Base-by-base conservation (phyloP, 2,329 filamentous ascomycete species). In the Sclerotinia spermophila region DNA sequence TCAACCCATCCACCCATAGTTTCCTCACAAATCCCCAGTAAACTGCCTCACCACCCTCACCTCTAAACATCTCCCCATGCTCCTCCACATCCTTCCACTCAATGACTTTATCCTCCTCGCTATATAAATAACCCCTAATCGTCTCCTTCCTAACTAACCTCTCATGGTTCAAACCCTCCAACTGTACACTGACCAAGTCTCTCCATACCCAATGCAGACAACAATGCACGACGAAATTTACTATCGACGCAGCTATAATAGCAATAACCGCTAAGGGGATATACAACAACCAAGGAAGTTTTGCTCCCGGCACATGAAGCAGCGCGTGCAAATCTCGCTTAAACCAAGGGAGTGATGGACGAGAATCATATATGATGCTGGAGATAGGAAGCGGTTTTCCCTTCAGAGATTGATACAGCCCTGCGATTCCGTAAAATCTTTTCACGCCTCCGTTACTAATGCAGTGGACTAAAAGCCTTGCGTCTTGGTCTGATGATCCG, bases 371-470 rank as follows among this genome's bases (percentile, higher is more conserved):
- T 30, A 78, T 60, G 33, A 73, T 62, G 1, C 70, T 64, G 62
- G 70, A 70, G 2, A 69, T 70, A 5, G 73, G 73, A 11, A 77
- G 66, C 3, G 74, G 65, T 5, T 69, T 71, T 2, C 73, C 73
- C 2, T 73, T 75, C 8, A 53, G 15, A 2, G 68, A 60, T 7
- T 65, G 59, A 60, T 75, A 77, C 0, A 67, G 67, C 19, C 56
- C 71, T 10, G 72, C 66, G 6, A 78, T 71, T 6, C 55, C 72
- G 45, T 75, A 77, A 2, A 73, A 56, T 11, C 75, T 55, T 40
- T 75, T 86, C 24, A 82, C 85, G 21, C 87, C 87, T 0, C 86
- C 87, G 77, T 87, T 89, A 72, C 86, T 88, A 82, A 89, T 86
- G 73, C 81, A 79, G 69, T 88, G 86, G 1, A 86, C 76, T 27